These are phyloP conservation scores for Diplodia corticola DNA, from an alignment of 2,329 filamentous ascomycete genomes.

Conservation along the genomic window DNA sequence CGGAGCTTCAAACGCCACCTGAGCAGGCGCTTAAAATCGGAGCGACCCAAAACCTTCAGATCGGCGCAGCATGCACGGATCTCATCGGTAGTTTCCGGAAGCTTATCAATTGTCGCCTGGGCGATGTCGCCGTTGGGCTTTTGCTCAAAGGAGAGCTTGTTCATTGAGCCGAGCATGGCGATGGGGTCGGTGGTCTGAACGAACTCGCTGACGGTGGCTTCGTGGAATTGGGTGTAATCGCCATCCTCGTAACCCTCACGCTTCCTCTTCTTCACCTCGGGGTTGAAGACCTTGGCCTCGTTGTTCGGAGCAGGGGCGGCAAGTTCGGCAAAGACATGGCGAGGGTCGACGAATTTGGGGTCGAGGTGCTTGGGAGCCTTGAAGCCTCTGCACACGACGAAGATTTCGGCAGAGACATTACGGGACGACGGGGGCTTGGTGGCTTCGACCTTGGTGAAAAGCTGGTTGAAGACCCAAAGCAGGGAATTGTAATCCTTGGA, in stretches of 20 bases:
- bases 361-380: conserved; percentile 94
- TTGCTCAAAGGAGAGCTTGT: conserved; percentile 81
- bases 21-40: conserved; percentile 88
- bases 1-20: conserved; percentile 87
- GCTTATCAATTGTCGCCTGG: conserved; percentile 77
- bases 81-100: conserved; percentile 84
- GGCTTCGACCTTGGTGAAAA: conserved; percentile 92
- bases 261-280: conserved; percentile 95
- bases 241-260: conserved; percentile 97
- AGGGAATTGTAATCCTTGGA: conserved; percentile 96
- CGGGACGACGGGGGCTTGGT: conserved; percentile 95
- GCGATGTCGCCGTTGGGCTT: conserved; percentile 77
- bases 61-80: conserved; percentile 77
- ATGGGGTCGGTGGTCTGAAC: conserved; percentile 94
- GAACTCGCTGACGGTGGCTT: conserved; percentile 84
- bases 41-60: conserved; percentile 85
- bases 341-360: conserved; percentile 86
- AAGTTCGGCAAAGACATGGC: conserved; percentile 90
- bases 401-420: conserved; percentile 97
- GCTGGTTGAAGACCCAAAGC: conserved; percentile 95
- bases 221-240: conserved; percentile 89
- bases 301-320: conserved; percentile 84
- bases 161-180: conserved; percentile 81
- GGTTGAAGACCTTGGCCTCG: conserved; percentile 97
- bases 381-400: conserved; percentile 93